Conservation (phyloP, 306 rosid species). For the Sindora glabra region DNA sequence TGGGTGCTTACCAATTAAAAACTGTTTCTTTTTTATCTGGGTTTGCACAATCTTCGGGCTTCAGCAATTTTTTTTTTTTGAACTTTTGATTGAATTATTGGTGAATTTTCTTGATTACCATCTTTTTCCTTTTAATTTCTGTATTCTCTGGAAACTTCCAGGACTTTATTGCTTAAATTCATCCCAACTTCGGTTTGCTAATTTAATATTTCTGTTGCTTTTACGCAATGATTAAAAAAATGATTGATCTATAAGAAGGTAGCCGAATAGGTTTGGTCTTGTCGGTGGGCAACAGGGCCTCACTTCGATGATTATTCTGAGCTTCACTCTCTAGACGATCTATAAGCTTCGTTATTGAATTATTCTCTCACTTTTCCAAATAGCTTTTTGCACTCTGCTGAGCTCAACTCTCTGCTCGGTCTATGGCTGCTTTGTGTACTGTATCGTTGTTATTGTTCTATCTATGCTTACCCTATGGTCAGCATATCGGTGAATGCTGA, state of each 20-base stretch:
- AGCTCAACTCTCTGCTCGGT: background rate
- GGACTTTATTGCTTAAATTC: background rate
- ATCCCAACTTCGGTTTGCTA: background rate
- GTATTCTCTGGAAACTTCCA: background rate
- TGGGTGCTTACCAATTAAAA: background rate
- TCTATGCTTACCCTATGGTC: background rate
- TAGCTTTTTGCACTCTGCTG: background rate
- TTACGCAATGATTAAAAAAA: background rate
- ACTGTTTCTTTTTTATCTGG: background rate
- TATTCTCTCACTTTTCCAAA: no score
- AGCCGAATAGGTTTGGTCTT: background rate
- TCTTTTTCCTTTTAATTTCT: background rate
- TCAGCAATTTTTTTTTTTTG: background rate
- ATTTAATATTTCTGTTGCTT: background rate
- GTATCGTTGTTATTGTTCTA: background rate
- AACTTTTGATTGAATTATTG: background rate
- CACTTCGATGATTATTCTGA: no score
- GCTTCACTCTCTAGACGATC: no score
- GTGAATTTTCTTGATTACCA: background rate
- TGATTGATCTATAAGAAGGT: background rate
- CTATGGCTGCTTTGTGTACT: background rate
- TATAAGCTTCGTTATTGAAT: background rate
- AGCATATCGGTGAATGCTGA: background rate
- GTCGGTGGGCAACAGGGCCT: background rate
- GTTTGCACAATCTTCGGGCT: background rate